Evolutionary conservation across 129 eudicot species (phyloP).

Genomic region (Saposhnikovia divaricata): DNA sequence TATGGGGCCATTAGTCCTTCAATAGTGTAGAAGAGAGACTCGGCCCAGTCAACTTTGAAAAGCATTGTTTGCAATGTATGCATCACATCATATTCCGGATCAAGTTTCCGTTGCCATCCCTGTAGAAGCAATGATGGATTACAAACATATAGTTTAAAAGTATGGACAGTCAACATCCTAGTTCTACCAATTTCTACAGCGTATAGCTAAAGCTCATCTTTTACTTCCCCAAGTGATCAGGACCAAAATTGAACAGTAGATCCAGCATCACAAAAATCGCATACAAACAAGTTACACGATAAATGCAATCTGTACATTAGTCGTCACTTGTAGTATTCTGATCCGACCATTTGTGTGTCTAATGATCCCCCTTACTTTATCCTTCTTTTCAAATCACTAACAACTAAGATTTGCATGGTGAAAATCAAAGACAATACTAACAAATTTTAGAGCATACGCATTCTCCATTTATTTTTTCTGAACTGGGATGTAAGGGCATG

Average conservation of each 20-base stretch:
- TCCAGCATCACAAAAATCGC: neutral
- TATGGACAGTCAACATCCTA: neutral
- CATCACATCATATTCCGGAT: conserved; percentile 81
- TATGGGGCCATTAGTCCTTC: conserved; percentile 96
- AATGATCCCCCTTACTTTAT: neutral
- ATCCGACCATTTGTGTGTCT: neutral
- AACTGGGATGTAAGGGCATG: neutral
- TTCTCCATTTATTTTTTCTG: neutral
- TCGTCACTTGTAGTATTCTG: neutral
- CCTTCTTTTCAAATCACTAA: neutral
- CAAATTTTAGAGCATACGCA: neutral
- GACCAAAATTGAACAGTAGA: neutral
- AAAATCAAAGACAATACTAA: neutral
- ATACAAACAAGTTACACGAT: neutral
- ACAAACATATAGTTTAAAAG: neutral
- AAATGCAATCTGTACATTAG: neutral
- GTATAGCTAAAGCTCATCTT: neutral
- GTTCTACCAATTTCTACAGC: neutral
- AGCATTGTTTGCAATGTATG: conserved; percentile 61
- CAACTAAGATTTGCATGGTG: neutral
- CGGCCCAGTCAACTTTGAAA: conserved; percentile 78
- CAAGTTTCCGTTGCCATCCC: conserved; percentile 98
- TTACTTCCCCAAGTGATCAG: neutral
- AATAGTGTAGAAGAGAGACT: conserved; percentile 70
- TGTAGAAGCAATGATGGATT: conserved; percentile 17